These are phyloP conservation scores for Aspergillus cejpii DNA, from an alignment of 2,329 filamentous ascomycete genomes.

Conservation along the genomic window DNA sequence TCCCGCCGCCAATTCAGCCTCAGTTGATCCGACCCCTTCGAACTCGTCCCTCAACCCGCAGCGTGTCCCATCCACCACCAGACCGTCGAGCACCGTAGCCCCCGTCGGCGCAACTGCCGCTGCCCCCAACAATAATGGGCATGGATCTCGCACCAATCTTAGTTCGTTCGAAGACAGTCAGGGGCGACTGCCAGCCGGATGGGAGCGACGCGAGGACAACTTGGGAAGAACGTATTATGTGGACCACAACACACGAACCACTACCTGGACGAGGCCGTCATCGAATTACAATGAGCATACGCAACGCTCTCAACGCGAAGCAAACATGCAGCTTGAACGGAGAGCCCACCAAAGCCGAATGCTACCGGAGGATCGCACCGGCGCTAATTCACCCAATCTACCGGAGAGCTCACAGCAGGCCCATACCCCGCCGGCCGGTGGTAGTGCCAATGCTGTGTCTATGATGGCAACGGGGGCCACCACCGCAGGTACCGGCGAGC, in stretches of 20 bases:
- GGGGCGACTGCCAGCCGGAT: slow-evolving; percentile 82
- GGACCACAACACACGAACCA: slow-evolving; percentile 93
- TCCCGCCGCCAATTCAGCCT: slow-evolving; percentile 24
- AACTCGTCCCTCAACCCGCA: slow-evolving; percentile 32
- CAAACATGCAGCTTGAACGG: slow-evolving; percentile 86
- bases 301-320: slow-evolving; percentile 72
- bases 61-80: slow-evolving; percentile 30
- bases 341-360: slow-evolving; percentile 92
- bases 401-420: slow-evolving; percentile 44
- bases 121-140: slow-evolving; percentile 32
- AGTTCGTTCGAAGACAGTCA: slow-evolving; percentile 97
- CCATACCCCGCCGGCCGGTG: slow-evolving; percentile 41
- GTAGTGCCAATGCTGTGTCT: slow-evolving; percentile 55
- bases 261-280: slow-evolving; percentile 92
- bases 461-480: slow-evolving; percentile 96
- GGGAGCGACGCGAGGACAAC: slow-evolving; percentile 94
- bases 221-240: slow-evolving; percentile 95
- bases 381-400: slow-evolving; percentile 80
- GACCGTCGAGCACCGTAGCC: slow-evolving; percentile 31
- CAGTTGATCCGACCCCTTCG: slow-evolving; percentile 26
- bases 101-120: slow-evolving; percentile 16
- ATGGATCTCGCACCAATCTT: slow-evolving; percentile 52
- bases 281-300: slow-evolving; percentile 67
- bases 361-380: slow-evolving; percentile 89
- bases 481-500: slow-evolving; percentile 86